Evolutionary conservation across 352 stramenopile genomes (phyloP), one percentile per base, ranked within the genome.

Genomic region (Globisporangium orthogonon): DNA sequence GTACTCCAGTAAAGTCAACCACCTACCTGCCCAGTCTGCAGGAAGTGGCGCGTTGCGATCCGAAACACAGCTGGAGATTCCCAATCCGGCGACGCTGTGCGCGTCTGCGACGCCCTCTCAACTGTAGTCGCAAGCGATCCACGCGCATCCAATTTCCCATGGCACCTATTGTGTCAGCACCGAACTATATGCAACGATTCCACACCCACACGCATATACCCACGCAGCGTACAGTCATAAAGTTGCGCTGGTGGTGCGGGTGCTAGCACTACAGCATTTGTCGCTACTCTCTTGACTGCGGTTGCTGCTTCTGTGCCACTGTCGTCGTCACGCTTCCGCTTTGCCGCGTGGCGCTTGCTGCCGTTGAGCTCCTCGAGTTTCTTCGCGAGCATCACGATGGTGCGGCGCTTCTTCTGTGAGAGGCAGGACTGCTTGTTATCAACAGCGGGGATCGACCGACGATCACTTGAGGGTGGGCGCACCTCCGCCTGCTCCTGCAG

Each of bases 401-500:
- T 57, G 17, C 56, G 15, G 10, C 61, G 54, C 23, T 62, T 50
- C n/a, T 62, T 58, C 60, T 66, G 48, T 43, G 37, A 7, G 7
- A 40, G 4, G 11, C 37, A 17, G 17, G 37, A 17, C 4, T 4
- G 35, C 7, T 3, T 43, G 37, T 43, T 17, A 43, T 13, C 10
- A 13, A 9, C 33, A 37, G 33, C 33, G 10, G 37, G 3, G 37
- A 13, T 17, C 37, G 11, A 43, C 11, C 13, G 3, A 48, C 43
- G 29, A 9, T 29, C 18, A 40, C 7, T 15, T 4, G 13, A 23
- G 0, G 23, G 23, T 14, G 15, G n/a, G 46, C 60, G 15, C n/a
- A 83, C 74, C 66, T 77, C 37, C 7, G 69, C 66, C 57, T 63
- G 63, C 14, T 58, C 58, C 50, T 78, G 66, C 6, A 78, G 46